Base-by-base conservation (phyloP, 352 stramenopile species). In the Globisporangium alternatum region DNA sequence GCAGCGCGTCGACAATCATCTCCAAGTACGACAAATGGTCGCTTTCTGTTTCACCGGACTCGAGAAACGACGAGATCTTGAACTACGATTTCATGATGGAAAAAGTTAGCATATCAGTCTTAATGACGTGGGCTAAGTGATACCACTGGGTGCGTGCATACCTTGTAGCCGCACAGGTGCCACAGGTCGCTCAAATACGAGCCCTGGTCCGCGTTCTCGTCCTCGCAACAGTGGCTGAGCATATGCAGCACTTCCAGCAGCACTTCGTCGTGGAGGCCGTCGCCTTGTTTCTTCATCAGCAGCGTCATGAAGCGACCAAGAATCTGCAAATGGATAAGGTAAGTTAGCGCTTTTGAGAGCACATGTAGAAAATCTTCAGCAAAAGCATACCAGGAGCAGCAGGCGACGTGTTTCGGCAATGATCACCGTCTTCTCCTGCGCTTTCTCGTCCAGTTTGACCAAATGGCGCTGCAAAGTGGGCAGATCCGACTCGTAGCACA, bases 111-210 rank as follows among this genome's bases (percentile, higher is more conserved):
- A 0, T 43, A 31, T 9, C 13, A 28, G 41, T 7, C 41, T 21
- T 17, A 43, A 17, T 7, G 51, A 45, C 21, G 47, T 12, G 15
- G 17, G 31, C 6, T 52, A 15, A 10, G 13, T 9, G 12, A 21
- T 12, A 55, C 5, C 10, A 55, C n/a, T 28, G 52, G 39, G 28
- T 28, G 1, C 7, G 39, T 19, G 13, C 13, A 28, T 70, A 81
- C 75, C 55, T 80, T 86, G 63, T 88, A 89, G 30, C 71, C 69
- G 35, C 72, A 86, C 17, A 91, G 62, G 58, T 80, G 67, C 81
- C 81, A 91, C 25, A 92, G 58, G 64, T 95, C 86, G 41, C 81
- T 91, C 51, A 95, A 33, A 41, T 80, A 87, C 61, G 83, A 89
- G 15, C 83, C 86, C 37, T 83, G 74, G 59, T 95, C 83, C 0